Evolutionary conservation across 768 basidiomycete genomes (phyloP).

Genomic region (Boletus pseudopeckii): DNA sequence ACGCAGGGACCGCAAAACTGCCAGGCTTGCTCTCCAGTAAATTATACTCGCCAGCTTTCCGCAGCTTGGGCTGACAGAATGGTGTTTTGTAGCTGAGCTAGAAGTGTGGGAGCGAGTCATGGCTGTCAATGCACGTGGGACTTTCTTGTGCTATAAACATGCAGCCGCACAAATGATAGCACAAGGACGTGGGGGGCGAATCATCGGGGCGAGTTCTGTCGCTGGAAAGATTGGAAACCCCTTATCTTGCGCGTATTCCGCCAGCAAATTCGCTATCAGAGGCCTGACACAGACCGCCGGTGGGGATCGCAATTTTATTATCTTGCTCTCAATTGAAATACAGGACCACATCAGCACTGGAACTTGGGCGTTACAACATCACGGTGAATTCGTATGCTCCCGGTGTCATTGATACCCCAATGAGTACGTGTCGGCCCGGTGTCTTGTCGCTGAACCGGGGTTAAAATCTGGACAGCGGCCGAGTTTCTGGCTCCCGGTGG

Average conservation of each 20-base stretch:
- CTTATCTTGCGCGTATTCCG: conserved; percentile 23
- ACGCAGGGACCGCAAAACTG: conserved; percentile 14
- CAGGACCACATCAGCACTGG: conserved; percentile 12
- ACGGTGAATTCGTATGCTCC: conserved; percentile 43
- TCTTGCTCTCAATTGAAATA: background rate
- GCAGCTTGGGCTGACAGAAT: background rate
- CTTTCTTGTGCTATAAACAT: conserved; percentile 61
- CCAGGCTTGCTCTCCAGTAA: conserved; percentile 3
- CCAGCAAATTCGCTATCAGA: conserved; percentile 42
- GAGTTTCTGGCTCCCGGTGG: background rate
- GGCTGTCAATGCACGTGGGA: conserved; percentile 53
- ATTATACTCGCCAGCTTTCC: background rate
- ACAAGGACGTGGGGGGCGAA: conserved; percentile 50
- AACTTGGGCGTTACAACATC: conserved; percentile 34
- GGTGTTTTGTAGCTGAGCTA: conserved; percentile 30
- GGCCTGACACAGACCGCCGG: conserved; percentile 40
- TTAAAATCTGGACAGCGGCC: background rate
- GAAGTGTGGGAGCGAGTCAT: conserved; percentile 41
- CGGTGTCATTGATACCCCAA: conserved; percentile 27
- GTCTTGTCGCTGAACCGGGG: background rate
- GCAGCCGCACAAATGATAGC: conserved; percentile 59
- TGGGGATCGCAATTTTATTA: conserved; percentile 5
- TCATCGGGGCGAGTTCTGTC: conserved; percentile 42
- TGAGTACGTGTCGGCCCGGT: conserved; percentile 25
- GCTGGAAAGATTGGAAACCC: conserved; percentile 6